Conservation (phyloP, 345 rosid genomes). For the Balakata baccata region DNA sequence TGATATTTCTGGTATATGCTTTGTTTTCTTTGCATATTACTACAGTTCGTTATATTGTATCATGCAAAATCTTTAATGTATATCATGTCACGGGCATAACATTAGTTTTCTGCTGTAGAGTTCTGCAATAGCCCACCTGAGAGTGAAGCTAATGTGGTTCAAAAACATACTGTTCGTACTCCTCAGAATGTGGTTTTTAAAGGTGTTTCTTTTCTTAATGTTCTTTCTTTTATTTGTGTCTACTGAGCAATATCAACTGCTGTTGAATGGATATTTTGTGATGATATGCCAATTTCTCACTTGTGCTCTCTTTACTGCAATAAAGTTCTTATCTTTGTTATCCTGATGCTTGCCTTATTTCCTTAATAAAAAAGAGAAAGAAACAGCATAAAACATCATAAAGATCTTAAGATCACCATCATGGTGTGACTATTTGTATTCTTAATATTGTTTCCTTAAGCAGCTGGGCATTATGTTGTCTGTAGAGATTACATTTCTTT, state of each 20-base stretch:
- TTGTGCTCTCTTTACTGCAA: not conserved
- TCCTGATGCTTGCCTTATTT: not conserved
- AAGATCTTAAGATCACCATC: not conserved
- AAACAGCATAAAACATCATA: not conserved
- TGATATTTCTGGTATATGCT: conserved; percentile 49
- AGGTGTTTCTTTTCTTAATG: conserved; percentile 41
- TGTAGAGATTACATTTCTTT: not conserved
- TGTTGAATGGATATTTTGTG: not conserved
- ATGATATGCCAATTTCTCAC: not conserved
- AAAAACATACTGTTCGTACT: conserved; percentile 47
- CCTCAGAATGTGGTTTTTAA: conserved; percentile 64
- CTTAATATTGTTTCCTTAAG: not conserved
- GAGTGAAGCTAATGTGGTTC: conserved; percentile 40
- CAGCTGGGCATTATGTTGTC: not conserved
- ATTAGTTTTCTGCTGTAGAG: conserved; percentile 40
- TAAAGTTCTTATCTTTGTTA: not conserved
- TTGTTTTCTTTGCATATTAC: not conserved
- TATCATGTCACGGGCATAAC: conserved; percentile 2
- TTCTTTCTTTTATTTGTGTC: not conserved
- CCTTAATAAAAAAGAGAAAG: not conserved
- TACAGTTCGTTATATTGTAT: not conserved
- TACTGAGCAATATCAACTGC: not conserved
- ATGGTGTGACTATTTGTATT: not conserved
- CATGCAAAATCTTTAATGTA: not conserved
- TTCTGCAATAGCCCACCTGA: conserved; percentile 47